Conservation (phyloP, 768 basidiomycete genomes). For the Amanita muscaria region DNA sequence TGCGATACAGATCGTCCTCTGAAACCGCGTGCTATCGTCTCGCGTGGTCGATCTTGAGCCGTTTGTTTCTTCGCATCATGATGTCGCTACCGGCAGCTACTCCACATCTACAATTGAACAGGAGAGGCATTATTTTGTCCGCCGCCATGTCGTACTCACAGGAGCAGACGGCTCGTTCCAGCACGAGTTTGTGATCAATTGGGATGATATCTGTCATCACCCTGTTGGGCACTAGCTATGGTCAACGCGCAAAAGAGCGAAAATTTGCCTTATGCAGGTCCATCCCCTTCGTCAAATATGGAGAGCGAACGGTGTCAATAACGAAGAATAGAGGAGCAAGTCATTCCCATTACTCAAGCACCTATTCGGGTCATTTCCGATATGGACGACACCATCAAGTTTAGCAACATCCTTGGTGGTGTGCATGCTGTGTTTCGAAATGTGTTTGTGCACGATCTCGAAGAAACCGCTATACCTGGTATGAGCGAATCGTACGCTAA, state of each 20-base stretch:
- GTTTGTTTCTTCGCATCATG: too few species aligned
- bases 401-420: slow-evolving; percentile 69
- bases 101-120: slow-evolving; percentile 13
- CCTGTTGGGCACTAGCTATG: slow-evolving; percentile 49
- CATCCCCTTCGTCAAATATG: slow-evolving; percentile 31
- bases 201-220: slow-evolving; percentile 61
- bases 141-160: slow-evolving; percentile 45
- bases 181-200: slow-evolving; percentile 49
- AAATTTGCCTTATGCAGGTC: slow-evolving; percentile 51
- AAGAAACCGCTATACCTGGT: slow-evolving; percentile 71
- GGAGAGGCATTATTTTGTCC: slow-evolving; percentile 20
- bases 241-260: slow-evolving; percentile 41
- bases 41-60: too few species aligned
- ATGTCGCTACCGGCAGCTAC: slow-evolving; percentile 23
- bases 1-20: too few species aligned
- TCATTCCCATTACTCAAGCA: slow-evolving; percentile 49
- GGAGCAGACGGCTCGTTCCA: slow-evolving; percentile 78
- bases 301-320: slow-evolving; percentile 1
- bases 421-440: slow-evolving; percentile 80
- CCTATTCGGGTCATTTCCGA: slow-evolving; percentile 82
- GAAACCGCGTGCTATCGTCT: too few species aligned
- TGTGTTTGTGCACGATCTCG: slow-evolving; percentile 81
- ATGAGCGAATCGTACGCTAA: slow-evolving; percentile 73
- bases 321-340: slow-evolving; percentile 8
- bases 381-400: slow-evolving; percentile 89